These are phyloP conservation scores for Ascomycota sp. DNA, from an alignment of 2,329 filamentous ascomycete species.

Conservation along the genomic window DNA sequence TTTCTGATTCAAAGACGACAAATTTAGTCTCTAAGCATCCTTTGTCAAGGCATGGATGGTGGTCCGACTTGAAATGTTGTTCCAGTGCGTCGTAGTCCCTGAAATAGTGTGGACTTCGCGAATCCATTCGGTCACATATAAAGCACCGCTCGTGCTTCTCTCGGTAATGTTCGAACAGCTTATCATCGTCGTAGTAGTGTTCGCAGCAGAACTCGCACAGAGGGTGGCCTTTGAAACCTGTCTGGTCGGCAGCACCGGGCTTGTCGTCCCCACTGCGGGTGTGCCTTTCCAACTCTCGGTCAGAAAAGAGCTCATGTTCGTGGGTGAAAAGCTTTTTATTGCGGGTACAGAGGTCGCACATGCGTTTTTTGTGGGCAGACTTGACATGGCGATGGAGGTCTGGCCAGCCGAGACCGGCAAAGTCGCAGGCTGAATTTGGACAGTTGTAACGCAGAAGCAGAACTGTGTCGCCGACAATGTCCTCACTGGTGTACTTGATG, in stretches of 20 bases:
- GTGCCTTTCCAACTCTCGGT: slow-evolving; percentile 62
- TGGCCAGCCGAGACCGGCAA: slow-evolving; percentile 50
- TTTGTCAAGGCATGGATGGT: slow-evolving; percentile 65
- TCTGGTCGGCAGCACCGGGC: slow-evolving; percentile 77
- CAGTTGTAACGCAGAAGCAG: slow-evolving; percentile 87
- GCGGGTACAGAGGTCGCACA: slow-evolving; percentile 76
- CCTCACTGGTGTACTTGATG: slow-evolving; percentile 72
- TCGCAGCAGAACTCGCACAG: slow-evolving; percentile 83
- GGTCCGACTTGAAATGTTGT: slow-evolving; percentile 68
- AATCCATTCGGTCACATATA: slow-evolving; percentile 59
- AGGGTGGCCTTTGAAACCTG: slow-evolving; percentile 88
- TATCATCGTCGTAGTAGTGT: slow-evolving; percentile 89
- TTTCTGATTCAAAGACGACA: slow-evolving; percentile 83
- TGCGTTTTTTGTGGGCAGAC: slow-evolving; percentile 61
- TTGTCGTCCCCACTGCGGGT: slow-evolving; percentile 82
- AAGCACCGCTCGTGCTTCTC: slow-evolving; percentile 91
- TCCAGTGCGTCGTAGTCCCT: slow-evolving; percentile 74
- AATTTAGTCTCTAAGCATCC: slow-evolving; percentile 96
- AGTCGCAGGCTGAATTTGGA: slow-evolving; percentile 60
- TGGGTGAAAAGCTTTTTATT: slow-evolving; percentile 98
- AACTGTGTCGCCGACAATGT: slow-evolving; percentile 81
- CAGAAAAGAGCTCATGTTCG: slow-evolving; percentile 82
- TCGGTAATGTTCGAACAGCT: slow-evolving; percentile 81
- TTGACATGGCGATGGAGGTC: slow-evolving; percentile 57
- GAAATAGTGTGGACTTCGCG: slow-evolving; percentile 71